Conservation (phyloP, 257 asterid species). For the Anisodus acutangulus region DNA sequence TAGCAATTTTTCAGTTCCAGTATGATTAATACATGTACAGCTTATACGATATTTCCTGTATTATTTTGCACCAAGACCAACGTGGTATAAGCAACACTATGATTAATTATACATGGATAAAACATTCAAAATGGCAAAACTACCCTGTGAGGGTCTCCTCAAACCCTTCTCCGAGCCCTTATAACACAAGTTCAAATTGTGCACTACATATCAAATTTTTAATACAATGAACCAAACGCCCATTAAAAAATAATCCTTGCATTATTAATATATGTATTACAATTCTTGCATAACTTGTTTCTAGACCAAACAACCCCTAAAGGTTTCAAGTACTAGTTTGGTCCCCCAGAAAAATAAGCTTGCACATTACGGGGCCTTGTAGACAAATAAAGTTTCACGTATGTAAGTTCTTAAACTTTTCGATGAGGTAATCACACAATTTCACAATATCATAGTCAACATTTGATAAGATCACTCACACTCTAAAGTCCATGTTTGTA, state of each 20-base stretch:
- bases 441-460: background rate
- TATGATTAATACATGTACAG: background rate
- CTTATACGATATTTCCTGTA: background rate
- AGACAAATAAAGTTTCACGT: background rate
- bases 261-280: background rate
- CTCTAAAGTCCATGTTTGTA: background rate
- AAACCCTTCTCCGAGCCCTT: background rate
- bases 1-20: background rate
- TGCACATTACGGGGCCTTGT: background rate
- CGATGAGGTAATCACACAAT: background rate
- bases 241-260: background rate
- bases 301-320: background rate
- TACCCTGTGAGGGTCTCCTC: background rate
- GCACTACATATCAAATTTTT: background rate
- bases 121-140: background rate
- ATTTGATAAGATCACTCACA: background rate
- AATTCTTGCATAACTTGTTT: background rate
- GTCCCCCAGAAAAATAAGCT: background rate
- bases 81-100: background rate
- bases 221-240: background rate
- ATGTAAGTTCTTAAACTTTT: background rate
- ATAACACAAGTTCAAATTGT: background rate
- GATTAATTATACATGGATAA: constrained; percentile 7
- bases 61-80: background rate
- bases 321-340: background rate